A percentile compares a stretch with the other conserved stretches of the same genome.
These are phyloP conservation scores for Hypoxylon sp. DNA, from an alignment of 2,329 filamentous ascomycete species.

Conservation along the genomic window DNA sequence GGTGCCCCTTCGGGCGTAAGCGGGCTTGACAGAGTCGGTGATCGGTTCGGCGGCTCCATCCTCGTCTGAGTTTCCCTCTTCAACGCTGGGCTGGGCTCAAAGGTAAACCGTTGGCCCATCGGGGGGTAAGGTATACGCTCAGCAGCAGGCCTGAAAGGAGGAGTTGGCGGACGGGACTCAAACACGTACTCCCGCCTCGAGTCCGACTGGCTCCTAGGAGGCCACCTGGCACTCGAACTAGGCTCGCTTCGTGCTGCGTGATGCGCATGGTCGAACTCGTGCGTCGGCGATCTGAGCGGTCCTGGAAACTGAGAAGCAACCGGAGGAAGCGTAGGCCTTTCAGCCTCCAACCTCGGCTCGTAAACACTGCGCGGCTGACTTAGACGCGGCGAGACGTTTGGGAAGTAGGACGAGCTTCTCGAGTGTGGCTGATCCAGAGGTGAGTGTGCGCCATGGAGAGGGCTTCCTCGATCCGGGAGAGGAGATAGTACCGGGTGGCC, in stretches of 20 bases:
- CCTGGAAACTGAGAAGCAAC: slow-evolving; percentile 50
- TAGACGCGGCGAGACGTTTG: slow-evolving; percentile 48
- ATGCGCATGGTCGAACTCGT: slow-evolving; percentile 49
- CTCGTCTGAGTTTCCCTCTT: slow-evolving; percentile 42
- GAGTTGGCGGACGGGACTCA: slow-evolving; percentile 53
- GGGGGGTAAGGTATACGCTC: slow-evolving; percentile 42
- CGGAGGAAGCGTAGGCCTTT: slow-evolving; percentile 48
- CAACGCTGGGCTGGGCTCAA: slow-evolving; percentile 36
- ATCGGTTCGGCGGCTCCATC: slow-evolving; percentile 37
- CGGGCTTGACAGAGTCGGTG: slow-evolving; percentile 43
- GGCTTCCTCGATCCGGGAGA: slow-evolving; percentile 54
- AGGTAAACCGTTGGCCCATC: slow-evolving; percentile 36
- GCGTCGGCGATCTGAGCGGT: slow-evolving; percentile 55
- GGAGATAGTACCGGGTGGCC: slow-evolving; percentile 56
- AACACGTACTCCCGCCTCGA: slow-evolving; percentile 56
- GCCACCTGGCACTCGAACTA: slow-evolving; percentile 47
- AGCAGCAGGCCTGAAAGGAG: slow-evolving; percentile 39
- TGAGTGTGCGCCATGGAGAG: slow-evolving; percentile 53
- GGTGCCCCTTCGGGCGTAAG: slow-evolving; percentile 54
- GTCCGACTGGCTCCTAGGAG: slow-evolving; percentile 54
- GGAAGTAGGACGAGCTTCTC: slow-evolving; percentile 57
- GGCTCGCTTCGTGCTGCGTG: slow-evolving; percentile 36
- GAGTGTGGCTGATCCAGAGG: slow-evolving; percentile 57
- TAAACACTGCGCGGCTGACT: slow-evolving; percentile 57
- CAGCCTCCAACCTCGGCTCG: slow-evolving; percentile 55